Percentiles rank a stretch among this genome's conserved stretches.
phyloP scores from a whole-genome alignment of 331 rosid species.

The Arachis monticola region DNA sequence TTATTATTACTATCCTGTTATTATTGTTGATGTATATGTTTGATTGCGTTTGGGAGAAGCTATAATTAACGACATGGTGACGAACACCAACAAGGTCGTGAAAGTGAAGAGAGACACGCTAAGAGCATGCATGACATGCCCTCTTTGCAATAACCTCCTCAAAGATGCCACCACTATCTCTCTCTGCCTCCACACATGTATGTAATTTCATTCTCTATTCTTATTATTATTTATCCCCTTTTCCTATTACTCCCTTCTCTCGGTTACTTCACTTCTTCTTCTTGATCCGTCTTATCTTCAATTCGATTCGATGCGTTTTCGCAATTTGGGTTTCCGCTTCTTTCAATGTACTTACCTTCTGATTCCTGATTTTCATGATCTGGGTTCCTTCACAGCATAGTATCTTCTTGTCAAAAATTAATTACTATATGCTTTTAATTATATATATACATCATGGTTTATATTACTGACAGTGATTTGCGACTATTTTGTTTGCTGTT shows the following conservation, averaged over 20 bases:
- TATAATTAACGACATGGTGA: constrained; percentile 27
- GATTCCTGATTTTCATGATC: constrained; percentile 19
- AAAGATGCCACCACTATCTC: constrained; percentile 57
- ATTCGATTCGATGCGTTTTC: constrained; percentile 20
- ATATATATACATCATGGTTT: no score
- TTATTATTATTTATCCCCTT: neutral
- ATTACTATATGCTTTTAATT: constrained; percentile 2
- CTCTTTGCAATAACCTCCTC: constrained; percentile 48
- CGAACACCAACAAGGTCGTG: constrained; percentile 19
- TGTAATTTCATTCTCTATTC: neutral
- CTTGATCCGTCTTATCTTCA: constrained; percentile 3
- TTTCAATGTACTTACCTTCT: constrained; percentile 26
- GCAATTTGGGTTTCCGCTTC: constrained; percentile 21
- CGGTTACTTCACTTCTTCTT: neutral
- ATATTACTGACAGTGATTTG: neutral
- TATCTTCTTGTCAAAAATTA: no score
- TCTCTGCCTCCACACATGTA: constrained; percentile 56
- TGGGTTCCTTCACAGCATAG: neutral
- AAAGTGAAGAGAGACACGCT: constrained; percentile 44
- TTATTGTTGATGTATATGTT: neutral
- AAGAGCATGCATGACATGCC: constrained; percentile 58
- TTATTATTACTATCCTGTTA: neutral
- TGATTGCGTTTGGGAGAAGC: constrained; percentile 7
- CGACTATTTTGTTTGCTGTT: neutral
- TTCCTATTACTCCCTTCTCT: neutral